Evolutionary conservation across 495 filamentous ascomycete species (phyloP), one percentile per base, ranked within the genome.

Genomic region (Lichina pygmaea): DNA sequence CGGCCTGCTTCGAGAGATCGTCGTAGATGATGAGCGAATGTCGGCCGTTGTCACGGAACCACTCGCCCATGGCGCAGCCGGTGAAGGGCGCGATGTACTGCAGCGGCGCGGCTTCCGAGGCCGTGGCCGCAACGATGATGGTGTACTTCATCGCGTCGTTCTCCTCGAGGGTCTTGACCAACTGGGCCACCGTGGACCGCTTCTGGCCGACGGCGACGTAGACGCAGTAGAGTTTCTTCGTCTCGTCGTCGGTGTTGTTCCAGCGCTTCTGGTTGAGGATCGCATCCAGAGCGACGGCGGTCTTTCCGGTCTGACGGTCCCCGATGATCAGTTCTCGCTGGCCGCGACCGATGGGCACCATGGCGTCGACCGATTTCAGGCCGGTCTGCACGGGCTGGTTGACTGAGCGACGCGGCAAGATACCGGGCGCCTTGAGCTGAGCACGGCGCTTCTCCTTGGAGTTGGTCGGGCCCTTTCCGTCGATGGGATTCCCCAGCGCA

Each of bases 241-340:
- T 66, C 76, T 97, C 89, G 61, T 93, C 83, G 62, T 62, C 71
- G 62, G 62, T 59, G 64, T 63, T 70, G 76, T 97, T 97, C 91
- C 91, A 95, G 55, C 91, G 75, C 73, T 81, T 86, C 72, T 97
- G 89, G 76, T 97, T 97, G 49, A 97, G 80, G 50, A 97, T 97
- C 61, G 89, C 75, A 57, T 97, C 89, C 42, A 97, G 83, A 59
- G 84, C 89, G 62, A 97, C 89, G 59, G 89, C 89, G 61, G 89
- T 97, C 80, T 97, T 97, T 67, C 89, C 89, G 54, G 89, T 97
- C 67, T 97, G 89, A 80, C 89, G 91, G 65, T 97, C 89, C 67
- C 89, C 89, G 69, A 97, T 97, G 66, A 97, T 95, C 70, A 97
- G 72, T 70, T 97, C 89, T 82, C 89, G 89, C 71, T 97, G 89